phyloP scores from a whole-genome alignment of 2,329 filamentous ascomycete species.

The Botrytis squamosa region DNA sequence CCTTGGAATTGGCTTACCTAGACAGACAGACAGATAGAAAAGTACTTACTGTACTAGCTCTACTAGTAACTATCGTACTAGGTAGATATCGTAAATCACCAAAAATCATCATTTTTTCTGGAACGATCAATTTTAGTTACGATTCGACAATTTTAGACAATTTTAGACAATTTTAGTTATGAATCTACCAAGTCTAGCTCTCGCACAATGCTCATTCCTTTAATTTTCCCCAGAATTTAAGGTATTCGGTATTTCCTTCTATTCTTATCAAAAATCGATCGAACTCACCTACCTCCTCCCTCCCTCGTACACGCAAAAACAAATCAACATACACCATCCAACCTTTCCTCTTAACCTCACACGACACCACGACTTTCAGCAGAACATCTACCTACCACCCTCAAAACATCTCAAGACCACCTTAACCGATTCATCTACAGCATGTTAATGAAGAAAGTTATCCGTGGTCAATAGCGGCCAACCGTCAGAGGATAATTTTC shows the following conservation, averaged over 20 bases:
- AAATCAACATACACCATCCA: background rate
- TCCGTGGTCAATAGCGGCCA: background rate
- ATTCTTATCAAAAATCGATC: background rate
- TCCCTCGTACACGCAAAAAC: background rate
- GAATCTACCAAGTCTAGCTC: background rate
- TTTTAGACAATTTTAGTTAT: background rate
- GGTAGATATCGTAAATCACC: background rate
- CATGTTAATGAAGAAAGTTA: background rate
- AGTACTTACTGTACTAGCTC: too few relatives aligned
- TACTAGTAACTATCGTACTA: background rate
- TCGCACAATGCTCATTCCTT: background rate
- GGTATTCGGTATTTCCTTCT: background rate
- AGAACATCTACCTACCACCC: background rate
- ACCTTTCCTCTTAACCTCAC: background rate
- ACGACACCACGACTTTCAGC: background rate
- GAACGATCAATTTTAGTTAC: background rate
- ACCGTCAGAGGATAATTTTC: background rate
- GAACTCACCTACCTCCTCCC: background rate
- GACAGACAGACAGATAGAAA: background rate
- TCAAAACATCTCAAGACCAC: background rate
- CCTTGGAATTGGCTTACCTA: slow-evolving; percentile 5
- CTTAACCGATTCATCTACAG: background rate
- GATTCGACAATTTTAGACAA: background rate
- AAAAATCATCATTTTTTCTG: slow-evolving; percentile 8
- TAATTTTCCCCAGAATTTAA: slow-evolving; percentile 8